These are phyloP conservation scores for Monosporozyma servazzii DNA, from an alignment of 805 yeast species.

Conservation along the genomic window DNA sequence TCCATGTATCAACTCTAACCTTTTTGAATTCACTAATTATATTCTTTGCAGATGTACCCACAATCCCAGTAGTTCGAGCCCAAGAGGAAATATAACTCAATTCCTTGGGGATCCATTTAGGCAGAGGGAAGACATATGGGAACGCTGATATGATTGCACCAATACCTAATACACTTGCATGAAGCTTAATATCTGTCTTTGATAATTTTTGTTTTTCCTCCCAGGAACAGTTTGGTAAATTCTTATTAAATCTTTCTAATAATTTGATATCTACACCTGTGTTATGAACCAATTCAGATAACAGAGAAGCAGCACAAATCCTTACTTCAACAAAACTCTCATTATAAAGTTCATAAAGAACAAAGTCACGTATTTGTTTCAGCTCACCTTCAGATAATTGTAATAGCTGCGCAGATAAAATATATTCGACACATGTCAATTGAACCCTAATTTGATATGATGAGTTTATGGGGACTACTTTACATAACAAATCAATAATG, in stretches of 20 bases:
- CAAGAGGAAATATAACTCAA: conserved; percentile 61
- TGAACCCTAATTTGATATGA: conserved; percentile 60
- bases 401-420: conserved; percentile 62
- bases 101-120: conserved; percentile 81
- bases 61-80: conserved; percentile 68
- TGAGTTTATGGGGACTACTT: conserved; percentile 13
- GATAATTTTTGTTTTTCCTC: conserved; percentile 32
- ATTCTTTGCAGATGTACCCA: conserved; percentile 78
- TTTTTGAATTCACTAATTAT: conserved; percentile 78
- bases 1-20: conserved; percentile 94
- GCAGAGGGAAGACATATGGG: conserved; percentile 87
- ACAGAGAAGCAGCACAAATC: conserved; percentile 58
- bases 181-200: conserved; percentile 41
- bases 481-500: background rate
- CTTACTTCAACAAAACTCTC: conserved; percentile 68
- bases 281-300: conserved; percentile 75
- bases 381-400: conserved; percentile 42
- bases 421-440: conserved; percentile 63
- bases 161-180: conserved; percentile 82
- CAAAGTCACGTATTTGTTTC: conserved; percentile 39
- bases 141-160: conserved; percentile 86
- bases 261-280: conserved; percentile 37
- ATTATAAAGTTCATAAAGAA: conserved; percentile 43
- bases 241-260: conserved; percentile 31
- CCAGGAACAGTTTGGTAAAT: conserved; percentile 30